A percentile compares a stretch with the other conserved stretches of the same genome.
Conservation (phyloP, 805 yeast genomes). For the Starmerella vaccinii region DNA sequence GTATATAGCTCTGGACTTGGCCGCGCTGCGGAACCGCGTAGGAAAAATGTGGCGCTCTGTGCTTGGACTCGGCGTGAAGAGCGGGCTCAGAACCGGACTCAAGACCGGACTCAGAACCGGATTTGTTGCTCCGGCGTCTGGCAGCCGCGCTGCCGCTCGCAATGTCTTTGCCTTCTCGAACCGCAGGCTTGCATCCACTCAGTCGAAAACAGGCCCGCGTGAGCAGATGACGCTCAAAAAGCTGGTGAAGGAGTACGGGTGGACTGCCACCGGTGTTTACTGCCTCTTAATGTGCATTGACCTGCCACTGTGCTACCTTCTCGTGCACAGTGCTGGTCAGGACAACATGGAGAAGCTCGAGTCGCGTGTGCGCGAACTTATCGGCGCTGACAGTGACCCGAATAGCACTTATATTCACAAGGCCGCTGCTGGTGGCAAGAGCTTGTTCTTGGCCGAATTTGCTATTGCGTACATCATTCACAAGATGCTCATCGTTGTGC, state of each 20-base stretch:
- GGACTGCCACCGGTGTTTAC: constrained; percentile 81
- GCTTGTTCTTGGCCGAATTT: constrained; percentile 65
- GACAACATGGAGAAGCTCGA: constrained; percentile 65
- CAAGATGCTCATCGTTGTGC: constrained; percentile 69
- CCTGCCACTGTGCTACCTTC: constrained; percentile 66
- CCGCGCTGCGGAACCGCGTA: background rate
- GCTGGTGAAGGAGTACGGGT: constrained; percentile 77
- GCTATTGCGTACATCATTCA: constrained; percentile 89
- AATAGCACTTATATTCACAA: constrained; percentile 22
- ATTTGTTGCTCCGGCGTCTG: background rate
- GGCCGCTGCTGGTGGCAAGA: constrained; percentile 26
- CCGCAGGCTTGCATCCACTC: background rate
- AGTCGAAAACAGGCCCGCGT: background rate
- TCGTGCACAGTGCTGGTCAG: constrained; percentile 81
- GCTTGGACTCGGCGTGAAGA: background rate
- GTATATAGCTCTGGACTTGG: too few relatives aligned
- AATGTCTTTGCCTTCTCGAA: background rate
- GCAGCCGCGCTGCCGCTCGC: background rate
- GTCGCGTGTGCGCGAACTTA: constrained; percentile 44
- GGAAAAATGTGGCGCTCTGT: constrained; percentile 1
- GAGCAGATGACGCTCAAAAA: constrained; percentile 36
- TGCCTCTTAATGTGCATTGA: constrained; percentile 63
- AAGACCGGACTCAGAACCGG: background rate
- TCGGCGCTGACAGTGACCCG: constrained; percentile 49
- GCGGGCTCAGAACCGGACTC: background rate